phyloP scores from a whole-genome alignment of 1,139 yeast species.

The Yamadazyma epiphylla region DNA sequence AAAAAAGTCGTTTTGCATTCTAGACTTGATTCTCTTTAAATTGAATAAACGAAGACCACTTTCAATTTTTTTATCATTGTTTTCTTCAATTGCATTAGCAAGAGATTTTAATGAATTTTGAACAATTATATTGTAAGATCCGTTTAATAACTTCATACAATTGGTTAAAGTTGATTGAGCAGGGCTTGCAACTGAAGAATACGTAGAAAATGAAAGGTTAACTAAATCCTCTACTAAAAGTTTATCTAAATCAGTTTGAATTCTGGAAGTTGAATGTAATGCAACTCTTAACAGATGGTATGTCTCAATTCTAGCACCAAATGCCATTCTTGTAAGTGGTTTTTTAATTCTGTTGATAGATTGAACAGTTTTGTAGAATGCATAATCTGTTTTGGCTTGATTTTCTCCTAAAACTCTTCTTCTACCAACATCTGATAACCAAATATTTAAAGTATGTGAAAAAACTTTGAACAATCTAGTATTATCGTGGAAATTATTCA shows the following conservation, averaged over 20 bases:
- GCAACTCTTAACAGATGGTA: slow-evolving; percentile 75
- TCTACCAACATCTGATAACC: slow-evolving; percentile 82
- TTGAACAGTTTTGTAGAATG: slow-evolving; percentile 33
- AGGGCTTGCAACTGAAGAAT: slow-evolving; percentile 62
- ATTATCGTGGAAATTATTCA: slow-evolving; percentile 56
- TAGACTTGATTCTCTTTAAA: slow-evolving; percentile 49
- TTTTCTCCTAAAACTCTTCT: slow-evolving; percentile 64
- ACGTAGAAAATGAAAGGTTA: slow-evolving; percentile 63
- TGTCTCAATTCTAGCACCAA: slow-evolving; percentile 73
- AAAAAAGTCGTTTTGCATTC: slow-evolving; percentile 55
- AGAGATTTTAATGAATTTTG: slow-evolving; percentile 48
- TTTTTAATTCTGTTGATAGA: slow-evolving; percentile 49
- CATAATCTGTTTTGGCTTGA: slow-evolving; percentile 36
- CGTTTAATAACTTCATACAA: slow-evolving; percentile 69
- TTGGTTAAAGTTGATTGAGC: slow-evolving; percentile 72
- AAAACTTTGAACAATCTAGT: slow-evolving; percentile 65
- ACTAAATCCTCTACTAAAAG: slow-evolving; percentile 67
- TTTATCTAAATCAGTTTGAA: slow-evolving; percentile 66
- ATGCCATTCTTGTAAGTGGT: slow-evolving; percentile 74
- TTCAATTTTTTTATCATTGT: slow-evolving; percentile 57
- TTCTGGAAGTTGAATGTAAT: slow-evolving; percentile 72
- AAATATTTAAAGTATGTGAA: slow-evolving; percentile 65
- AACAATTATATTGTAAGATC: slow-evolving; percentile 57
- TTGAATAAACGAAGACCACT: slow-evolving; percentile 62
- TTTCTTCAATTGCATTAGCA: slow-evolving; percentile 46